These are phyloP conservation scores for Geotrichum carabidarum DNA, from an alignment of 1,139 yeast species.

Conservation along the genomic window DNA sequence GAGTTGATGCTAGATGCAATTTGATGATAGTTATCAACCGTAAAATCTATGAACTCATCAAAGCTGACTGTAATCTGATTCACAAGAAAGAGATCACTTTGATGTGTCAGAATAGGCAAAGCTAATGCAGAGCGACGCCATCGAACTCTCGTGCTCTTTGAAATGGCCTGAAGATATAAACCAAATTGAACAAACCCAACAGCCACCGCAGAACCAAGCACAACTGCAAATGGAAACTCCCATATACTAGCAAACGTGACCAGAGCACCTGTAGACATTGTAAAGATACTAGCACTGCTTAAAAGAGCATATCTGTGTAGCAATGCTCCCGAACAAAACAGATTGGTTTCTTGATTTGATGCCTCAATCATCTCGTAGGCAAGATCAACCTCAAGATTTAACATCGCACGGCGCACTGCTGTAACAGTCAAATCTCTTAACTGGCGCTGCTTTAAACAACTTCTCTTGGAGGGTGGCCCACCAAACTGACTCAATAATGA, in stretches of 20 bases:
- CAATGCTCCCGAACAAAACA: no score
- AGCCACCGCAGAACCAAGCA: not conserved
- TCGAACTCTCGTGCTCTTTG: not conserved
- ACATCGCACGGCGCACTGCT: conserved; percentile 12
- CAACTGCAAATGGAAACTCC: not conserved
- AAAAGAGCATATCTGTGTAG: no score
- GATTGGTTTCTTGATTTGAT: no score
- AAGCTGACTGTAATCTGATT: conserved; percentile 12
- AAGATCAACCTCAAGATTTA: conserved; percentile 4
- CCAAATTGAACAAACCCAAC: not conserved
- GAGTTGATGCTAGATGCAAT: conserved; percentile 2
- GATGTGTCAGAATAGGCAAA: not conserved
- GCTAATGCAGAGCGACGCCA: not conserved
- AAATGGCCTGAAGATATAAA: not conserved
- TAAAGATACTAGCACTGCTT: not conserved
- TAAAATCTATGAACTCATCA: conserved; percentile 19
- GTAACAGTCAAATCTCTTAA: not conserved
- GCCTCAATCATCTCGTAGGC: conserved; percentile 6
- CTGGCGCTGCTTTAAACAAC: not conserved
- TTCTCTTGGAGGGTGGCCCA: not conserved
- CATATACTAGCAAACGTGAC: not conserved
- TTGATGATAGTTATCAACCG: conserved; percentile 19
- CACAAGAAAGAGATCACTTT: not conserved
- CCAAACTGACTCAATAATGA: not conserved
- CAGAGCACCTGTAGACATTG: conserved; percentile 3